A percentile compares a stretch with the other conserved stretches of the same genome.
These are phyloP conservation scores for Mycena floridula DNA, from an alignment of 768 basidiomycete species.

Conservation along the genomic window DNA sequence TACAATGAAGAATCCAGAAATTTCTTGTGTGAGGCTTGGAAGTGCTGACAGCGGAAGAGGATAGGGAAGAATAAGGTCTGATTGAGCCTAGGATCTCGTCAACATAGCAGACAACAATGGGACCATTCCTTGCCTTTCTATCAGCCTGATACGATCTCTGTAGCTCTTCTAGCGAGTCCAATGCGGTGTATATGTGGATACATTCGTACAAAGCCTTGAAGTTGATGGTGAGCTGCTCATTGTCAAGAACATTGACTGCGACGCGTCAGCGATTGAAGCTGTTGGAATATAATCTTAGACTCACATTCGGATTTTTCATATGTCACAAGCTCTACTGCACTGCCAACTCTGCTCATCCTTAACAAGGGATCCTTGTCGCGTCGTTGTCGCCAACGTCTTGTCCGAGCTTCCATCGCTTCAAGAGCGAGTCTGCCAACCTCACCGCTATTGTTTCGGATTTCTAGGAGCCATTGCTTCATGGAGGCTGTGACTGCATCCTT, in stretches of 20 bases:
- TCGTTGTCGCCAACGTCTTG: constrained; percentile 75
- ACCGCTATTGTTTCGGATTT: constrained; percentile 84
- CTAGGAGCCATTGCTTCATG: constrained; percentile 94
- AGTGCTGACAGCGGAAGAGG: constrained; percentile 64
- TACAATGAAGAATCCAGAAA: constrained; percentile 96
- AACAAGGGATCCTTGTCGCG: constrained; percentile 82
- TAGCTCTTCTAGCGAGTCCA: constrained; percentile 87
- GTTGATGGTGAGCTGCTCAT: constrained; percentile 82
- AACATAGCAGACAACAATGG: not conserved
- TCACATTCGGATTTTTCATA: constrained; percentile 93
- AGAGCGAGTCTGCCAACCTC: constrained; percentile 83
- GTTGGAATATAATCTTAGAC: constrained; percentile 23
- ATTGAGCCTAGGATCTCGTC: constrained; percentile 70
- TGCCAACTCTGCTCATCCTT: constrained; percentile 74
- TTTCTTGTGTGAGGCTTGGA: constrained; percentile 79
- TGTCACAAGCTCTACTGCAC: constrained; percentile 86
- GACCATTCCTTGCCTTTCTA: constrained; percentile 55
- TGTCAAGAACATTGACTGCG: constrained; percentile 88
- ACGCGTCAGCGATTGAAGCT: constrained; percentile 8
- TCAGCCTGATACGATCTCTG: constrained; percentile 95
- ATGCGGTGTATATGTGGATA: constrained; percentile 91
- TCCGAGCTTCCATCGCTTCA: constrained; percentile 83
- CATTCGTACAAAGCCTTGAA: constrained; percentile 95
- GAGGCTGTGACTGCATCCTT: constrained; percentile 92
- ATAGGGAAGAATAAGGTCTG: constrained; percentile 83